phyloP scores from a whole-genome alignment of 441 rosid species.

The Syzygium syzygioides region DNA sequence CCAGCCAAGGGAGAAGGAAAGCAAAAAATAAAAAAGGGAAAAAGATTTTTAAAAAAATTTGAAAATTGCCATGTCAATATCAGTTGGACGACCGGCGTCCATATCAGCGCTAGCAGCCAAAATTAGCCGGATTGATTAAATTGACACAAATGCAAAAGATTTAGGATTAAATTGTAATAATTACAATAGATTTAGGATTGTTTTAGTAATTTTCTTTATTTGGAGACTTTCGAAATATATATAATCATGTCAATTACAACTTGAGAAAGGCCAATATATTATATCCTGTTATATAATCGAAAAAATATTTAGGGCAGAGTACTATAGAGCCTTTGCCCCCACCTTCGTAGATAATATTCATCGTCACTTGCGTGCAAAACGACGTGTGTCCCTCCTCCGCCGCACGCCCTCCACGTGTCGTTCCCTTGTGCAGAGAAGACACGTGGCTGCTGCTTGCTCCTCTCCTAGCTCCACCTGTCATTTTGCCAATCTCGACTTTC shows the following conservation, averaged over 20 bases:
- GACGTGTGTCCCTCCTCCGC: background rate
- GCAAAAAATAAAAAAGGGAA: no score
- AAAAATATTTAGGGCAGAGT: background rate
- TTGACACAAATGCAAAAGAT: no score
- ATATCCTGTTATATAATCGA: background rate
- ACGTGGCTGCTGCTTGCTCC: background rate
- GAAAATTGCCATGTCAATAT: no score
- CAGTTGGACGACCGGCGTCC: no score
- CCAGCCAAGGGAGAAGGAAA: no score
- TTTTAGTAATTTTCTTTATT: no score
- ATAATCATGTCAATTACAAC: no score
- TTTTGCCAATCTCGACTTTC: background rate
- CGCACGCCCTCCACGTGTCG: slow-evolving; percentile 5
- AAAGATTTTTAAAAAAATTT: no score
- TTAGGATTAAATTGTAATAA: no score
- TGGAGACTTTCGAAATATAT: background rate
- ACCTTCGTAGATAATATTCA: background rate
- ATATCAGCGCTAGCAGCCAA: no score
- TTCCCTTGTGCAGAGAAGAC: slow-evolving; percentile 1
- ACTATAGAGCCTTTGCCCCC: background rate
- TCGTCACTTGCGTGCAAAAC: background rate
- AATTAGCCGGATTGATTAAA: no score
- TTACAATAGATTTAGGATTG: no score
- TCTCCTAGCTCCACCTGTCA: background rate
- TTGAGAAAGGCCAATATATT: background rate